phyloP scores from a whole-genome alignment of 2,329 filamentous ascomycete species.

The Talaromyces pinophilus region DNA sequence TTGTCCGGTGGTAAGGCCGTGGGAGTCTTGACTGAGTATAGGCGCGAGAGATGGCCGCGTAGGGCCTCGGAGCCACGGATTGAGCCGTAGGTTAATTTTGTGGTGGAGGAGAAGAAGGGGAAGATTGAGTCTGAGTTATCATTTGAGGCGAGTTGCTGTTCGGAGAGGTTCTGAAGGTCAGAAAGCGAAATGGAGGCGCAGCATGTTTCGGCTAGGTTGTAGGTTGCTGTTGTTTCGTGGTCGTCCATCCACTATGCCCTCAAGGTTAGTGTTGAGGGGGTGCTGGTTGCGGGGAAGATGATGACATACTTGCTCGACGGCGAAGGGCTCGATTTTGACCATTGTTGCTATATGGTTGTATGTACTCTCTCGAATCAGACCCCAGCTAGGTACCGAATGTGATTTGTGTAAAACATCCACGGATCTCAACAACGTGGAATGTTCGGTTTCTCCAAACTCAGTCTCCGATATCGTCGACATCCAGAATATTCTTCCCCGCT shows the following conservation, averaged over 20 bases:
- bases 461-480: neutral
- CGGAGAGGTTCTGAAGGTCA: slow-evolving; percentile 54
- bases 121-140: slow-evolving; percentile 28
- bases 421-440: neutral
- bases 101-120: slow-evolving; percentile 55
- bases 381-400: too few species aligned
- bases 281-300: slow-evolving; percentile 4
- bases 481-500: slow-evolving; percentile 18
- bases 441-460: neutral
- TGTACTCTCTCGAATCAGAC: too few species aligned
- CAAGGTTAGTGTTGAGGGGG: neutral
- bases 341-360: slow-evolving; percentile 27
- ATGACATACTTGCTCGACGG: slow-evolving; percentile 65
- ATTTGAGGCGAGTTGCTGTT: slow-evolving; percentile 47
- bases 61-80: slow-evolving; percentile 69
- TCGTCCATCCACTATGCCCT: slow-evolving; percentile 58
- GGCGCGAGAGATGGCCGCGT: slow-evolving; percentile 63
- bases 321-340: slow-evolving; percentile 47
- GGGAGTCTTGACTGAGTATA: slow-evolving; percentile 61
- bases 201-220: slow-evolving; percentile 61
- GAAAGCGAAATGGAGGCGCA: slow-evolving; percentile 58
- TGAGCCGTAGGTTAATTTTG: slow-evolving; percentile 69
- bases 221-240: slow-evolving; percentile 54
- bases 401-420: neutral
- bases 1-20: slow-evolving; percentile 58